phyloP scores from a whole-genome alignment of 208 protist genomes.

The Leishmania mexicana region DNA sequence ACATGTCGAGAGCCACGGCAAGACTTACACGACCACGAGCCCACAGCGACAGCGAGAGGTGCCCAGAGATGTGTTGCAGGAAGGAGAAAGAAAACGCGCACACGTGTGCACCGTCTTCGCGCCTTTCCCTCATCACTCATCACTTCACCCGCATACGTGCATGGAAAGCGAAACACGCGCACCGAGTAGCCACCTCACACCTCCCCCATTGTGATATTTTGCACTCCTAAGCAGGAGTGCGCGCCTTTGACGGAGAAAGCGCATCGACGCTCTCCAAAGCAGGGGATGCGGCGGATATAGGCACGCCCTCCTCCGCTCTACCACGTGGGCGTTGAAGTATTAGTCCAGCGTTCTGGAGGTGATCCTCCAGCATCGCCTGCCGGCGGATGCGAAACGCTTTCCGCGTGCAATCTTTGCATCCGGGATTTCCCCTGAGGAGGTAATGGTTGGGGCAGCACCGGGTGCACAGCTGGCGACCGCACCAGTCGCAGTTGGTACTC shows the following conservation, averaged over 20 bases:
- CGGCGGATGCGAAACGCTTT: constrained; percentile 45
- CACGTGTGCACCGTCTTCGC: no score
- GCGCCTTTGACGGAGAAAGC: neutral
- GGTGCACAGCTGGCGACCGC: constrained; percentile 71
- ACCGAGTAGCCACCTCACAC: neutral
- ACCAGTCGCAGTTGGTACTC: constrained; percentile 86
- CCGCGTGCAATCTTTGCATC: constrained; percentile 65
- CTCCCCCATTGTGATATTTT: no score
- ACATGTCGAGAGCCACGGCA: neutral
- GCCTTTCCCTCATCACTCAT: neutral
- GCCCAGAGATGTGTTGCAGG: neutral
- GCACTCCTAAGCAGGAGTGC: neutral
- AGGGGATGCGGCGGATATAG: neutral
- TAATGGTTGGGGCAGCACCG: constrained; percentile 75
- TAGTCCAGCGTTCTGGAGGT: constrained; percentile 20
- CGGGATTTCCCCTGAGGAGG: constrained; percentile 68
- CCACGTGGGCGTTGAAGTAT: neutral
- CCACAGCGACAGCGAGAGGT: neutral
- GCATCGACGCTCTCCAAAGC: neutral
- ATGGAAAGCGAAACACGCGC: neutral
- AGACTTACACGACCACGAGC: neutral
- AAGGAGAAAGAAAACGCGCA: neutral
- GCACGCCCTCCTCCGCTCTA: neutral
- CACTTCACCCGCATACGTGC: neutral
- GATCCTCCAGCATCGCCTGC: constrained; percentile 30